Evolutionary conservation across 2,329 filamentous ascomycete species (phyloP), one percentile per base, ranked within the genome.

Genomic region (Macrophomina pseudophaseolina): DNA sequence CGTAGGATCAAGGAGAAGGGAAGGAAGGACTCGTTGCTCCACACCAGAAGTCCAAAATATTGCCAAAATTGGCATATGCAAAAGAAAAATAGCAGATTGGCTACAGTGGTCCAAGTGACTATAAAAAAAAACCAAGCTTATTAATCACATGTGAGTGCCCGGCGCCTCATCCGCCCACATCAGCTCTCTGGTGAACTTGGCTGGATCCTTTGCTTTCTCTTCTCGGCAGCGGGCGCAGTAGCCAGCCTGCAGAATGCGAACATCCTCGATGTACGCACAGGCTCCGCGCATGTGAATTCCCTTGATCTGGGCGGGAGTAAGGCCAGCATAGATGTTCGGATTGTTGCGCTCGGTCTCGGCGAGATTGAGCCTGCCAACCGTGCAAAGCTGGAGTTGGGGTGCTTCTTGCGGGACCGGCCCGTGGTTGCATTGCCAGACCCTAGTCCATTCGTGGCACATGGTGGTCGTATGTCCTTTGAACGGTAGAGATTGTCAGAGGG

Each of bases 371-470:
- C 35, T 48, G 51, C 63, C 63, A 38, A 65, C 40, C 4, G 63
- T 65, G 63, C 63, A 65, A 4, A 65, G 52, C 18, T 46, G 18
- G 14, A 65, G 42, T 11, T 46, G 42, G 12, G 63, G 63, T 2
- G 63, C 63, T 12, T 65, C 63, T 18, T 65, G 63, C 2, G 63
- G 63, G 18, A 30, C 28, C 5, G 63, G 40, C 16, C 63, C 63
- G 63, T 65, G 63, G 40, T 65, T 56, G 63, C 63, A 65, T 33
- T 65, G 63, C 63, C 63, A 65, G 18, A 65, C 63, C 30, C 32
- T 54, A 38, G 63, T 65, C 63, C 63, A 65, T 53, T 65, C 63
- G 63, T 65, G 48, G 52, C 63, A 65, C 63, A 65, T 65, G 38
- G 51, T 56, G 32, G 18, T 56, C n/a, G 18, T 54, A 16, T 16